Percentiles rank a stretch among this genome's conserved stretches.
Evolutionary conservation across 192 early-diverging fungal species (phyloP).

Genomic region (Mortierella alpina): DNA sequence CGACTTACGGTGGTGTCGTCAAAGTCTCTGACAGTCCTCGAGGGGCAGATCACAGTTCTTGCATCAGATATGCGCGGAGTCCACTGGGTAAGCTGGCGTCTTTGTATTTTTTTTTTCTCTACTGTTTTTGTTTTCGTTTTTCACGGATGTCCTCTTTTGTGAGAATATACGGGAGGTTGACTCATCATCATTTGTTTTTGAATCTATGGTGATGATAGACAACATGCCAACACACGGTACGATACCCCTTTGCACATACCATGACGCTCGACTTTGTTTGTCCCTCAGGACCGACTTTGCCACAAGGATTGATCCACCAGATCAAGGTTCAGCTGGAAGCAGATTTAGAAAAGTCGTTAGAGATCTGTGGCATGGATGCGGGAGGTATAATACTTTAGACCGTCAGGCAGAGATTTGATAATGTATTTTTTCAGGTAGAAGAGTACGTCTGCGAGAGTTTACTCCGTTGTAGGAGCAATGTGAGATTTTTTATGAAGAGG

Average conservation of each 20-base stretch:
- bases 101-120: not conserved
- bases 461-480: no score
- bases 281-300: constrained; percentile 13
- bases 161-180: no score
- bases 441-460: no score
- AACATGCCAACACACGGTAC: constrained; percentile 18
- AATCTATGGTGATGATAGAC: not conserved
- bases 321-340: constrained; percentile 21
- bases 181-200: no score
- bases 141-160: no score
- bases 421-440: no score
- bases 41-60: constrained; percentile 21
- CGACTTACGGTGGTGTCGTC: constrained; percentile 15
- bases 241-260: constrained; percentile 13
- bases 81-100: constrained; percentile 12
- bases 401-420: no score
- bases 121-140: no score
- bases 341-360: constrained; percentile 16
- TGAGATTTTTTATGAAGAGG: no score
- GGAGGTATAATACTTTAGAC: constrained; percentile 15
- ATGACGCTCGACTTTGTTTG: constrained; percentile 27
- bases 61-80: constrained; percentile 9
- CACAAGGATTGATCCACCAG: constrained; percentile 4
- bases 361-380: constrained; percentile 30
- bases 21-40: constrained; percentile 8